Evolutionary conservation across 306 rosid species (phyloP).

Genomic region (Prunus mira): DNA sequence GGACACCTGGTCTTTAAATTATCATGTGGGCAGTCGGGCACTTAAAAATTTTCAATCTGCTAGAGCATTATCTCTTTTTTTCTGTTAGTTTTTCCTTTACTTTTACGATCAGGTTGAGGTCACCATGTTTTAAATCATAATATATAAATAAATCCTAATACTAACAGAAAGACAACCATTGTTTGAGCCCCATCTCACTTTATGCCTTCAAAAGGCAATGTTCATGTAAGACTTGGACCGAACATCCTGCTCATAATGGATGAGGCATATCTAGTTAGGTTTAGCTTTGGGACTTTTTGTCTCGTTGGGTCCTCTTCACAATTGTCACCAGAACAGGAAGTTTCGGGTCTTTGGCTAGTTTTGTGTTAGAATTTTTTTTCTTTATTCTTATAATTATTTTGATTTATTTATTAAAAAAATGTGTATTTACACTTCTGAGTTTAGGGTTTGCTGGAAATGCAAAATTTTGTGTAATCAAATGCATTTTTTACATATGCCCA

Average conservation of each 20-base stretch:
- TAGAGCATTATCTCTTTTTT: background rate
- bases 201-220: too few species aligned
- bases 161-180: too few species aligned
- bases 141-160: too few species aligned
- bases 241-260: too few species aligned
- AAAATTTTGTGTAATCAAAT: conserved; percentile 27
- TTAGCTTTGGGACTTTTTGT: background rate
- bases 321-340: background rate
- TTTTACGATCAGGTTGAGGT: too few species aligned
- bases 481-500: conserved; percentile 29
- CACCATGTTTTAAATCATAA: too few species aligned
- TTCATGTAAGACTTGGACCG: too few species aligned
- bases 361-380: too few species aligned
- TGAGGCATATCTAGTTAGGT: too few species aligned
- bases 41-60: background rate
- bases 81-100: too few species aligned
- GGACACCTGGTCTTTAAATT: background rate
- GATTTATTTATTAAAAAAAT: background rate
- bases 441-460: background rate
- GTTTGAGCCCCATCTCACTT: too few species aligned
- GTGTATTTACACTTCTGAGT: background rate
- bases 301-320: background rate
- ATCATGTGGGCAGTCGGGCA: background rate
- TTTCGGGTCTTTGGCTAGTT: background rate
- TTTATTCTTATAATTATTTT: background rate